Conservation (phyloP, 176 grass and related monocot genomes). For the Triticum urartu region DNA sequence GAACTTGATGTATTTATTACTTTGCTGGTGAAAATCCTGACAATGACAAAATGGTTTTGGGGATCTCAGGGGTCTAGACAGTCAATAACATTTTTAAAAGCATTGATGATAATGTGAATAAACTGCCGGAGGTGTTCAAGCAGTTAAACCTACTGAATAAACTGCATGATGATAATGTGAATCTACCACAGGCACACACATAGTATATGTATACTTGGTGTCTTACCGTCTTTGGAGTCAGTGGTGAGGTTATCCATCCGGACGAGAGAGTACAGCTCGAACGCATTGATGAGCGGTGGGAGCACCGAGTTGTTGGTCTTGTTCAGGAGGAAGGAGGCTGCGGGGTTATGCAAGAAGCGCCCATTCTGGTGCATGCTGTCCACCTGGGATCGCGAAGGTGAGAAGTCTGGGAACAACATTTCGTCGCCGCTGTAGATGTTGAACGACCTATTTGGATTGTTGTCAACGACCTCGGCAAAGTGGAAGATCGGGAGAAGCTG, state of each 20-base stretch:
- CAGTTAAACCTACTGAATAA: too few relatives aligned
- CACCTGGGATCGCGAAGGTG: accelerated
- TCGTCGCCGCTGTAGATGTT: not conserved
- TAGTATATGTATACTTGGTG: too few relatives aligned
- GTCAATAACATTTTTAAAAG: too few relatives aligned
- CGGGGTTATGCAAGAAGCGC: not conserved
- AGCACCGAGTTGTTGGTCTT: not conserved
- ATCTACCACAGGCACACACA: too few relatives aligned
- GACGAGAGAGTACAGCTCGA: constrained; percentile 11
- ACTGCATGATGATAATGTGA: too few relatives aligned
- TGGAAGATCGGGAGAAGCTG: constrained; percentile 9
- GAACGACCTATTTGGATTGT: not conserved
- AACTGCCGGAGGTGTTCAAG: too few relatives aligned
- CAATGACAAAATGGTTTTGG: too few relatives aligned
- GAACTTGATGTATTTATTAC: too few relatives aligned
- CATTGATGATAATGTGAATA: too few relatives aligned
- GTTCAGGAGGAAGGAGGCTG: not conserved
- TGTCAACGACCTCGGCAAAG: not conserved
- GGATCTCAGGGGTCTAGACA: too few relatives aligned
- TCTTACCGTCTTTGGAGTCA: not conserved
- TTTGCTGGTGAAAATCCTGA: too few relatives aligned
- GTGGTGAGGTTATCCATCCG: not conserved
- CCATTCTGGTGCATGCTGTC: not conserved
- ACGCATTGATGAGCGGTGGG: constrained; percentile 22
- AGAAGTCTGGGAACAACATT: accelerated